Evolutionary conservation across 257 asterid species (phyloP), one percentile per base, ranked within the genome.

Genomic region (Fraxinus pennsylvanica): DNA sequence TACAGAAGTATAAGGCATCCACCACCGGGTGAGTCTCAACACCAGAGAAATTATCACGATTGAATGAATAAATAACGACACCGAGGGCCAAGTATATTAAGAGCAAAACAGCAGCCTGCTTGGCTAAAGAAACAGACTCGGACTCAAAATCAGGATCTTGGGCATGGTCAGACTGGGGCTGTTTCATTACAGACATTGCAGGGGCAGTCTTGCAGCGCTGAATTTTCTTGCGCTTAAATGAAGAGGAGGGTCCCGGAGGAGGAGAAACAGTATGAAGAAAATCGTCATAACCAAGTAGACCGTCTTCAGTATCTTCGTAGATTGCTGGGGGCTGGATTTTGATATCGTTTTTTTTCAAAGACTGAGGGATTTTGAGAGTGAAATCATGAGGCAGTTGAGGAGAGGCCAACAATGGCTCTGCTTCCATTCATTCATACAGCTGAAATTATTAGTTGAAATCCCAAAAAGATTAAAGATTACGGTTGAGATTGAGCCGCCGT

Each of bases 1-100:
- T 86, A 22, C 88, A 83, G 83, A 88, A 88, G 80, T 88, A 88
- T 6, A 88, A 80, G 6, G 90, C 90, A 74, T 88, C 92, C 36
- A 88, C 89, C 27, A 86, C 79, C 0, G 89, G 89, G 30, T 85
- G 88, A 0, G 92, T 86, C 71, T 86, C 87, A 1, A 43, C 43
- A 75, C 92, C 90, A 67, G 90, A 86, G 82, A 88, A 88, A 68
- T 86, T 83, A 69, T 84, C 87, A 9, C 83, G 82, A 70, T 83
- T 83, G 61, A 85, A 83, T 19, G 87, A 85, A 61, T 88, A 88
- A 33, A 88, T 83, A 0, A 83, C 6, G 9, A 85, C 85, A 50
- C 92, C 92, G 3, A 88, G 82, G 22, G 87, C 14, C 54, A 88
- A 83, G 85, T 88, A 88, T 19, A 88, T 14, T 22, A 85, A 19